Conservation (phyloP, 1,284 basidiomycete species). For the Leccinum pachyderme region DNA sequence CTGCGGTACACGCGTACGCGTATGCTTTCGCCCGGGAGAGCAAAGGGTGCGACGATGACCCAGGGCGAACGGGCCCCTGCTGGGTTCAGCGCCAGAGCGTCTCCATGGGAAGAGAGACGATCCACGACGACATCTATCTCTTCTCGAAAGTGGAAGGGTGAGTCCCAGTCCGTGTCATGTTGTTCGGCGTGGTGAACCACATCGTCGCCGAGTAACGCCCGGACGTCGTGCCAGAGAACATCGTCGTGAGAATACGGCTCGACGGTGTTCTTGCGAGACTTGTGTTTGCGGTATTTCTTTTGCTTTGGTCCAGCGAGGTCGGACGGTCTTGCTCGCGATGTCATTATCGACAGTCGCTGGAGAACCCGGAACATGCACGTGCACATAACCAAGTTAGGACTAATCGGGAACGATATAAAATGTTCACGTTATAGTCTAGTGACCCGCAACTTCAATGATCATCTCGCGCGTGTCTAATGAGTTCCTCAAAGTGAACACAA, state of each 20-base stretch:
- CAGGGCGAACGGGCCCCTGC: conserved; percentile 52
- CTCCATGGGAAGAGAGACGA: conserved; percentile 64
- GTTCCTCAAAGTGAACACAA: conserved; percentile 14
- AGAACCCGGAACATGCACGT: background rate
- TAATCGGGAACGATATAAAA: background rate
- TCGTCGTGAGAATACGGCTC: conserved; percentile 49
- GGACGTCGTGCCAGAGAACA: conserved; percentile 72
- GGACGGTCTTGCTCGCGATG: conserved; percentile 6
- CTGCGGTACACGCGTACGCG: conserved; percentile 68
- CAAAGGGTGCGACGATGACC: conserved; percentile 81
- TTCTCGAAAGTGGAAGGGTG: conserved; percentile 60
- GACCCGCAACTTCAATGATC: conserved; percentile 7
- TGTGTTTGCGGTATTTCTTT: conserved; percentile 18
- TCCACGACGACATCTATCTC: conserved; percentile 68
- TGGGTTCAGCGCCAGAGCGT: conserved; percentile 61
- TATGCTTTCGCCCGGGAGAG: conserved; percentile 79
- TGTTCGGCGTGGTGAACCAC: conserved; percentile 50
- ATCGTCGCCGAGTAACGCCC: conserved; percentile 63
- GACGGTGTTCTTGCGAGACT: conserved; percentile 7
- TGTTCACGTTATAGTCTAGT: no score
- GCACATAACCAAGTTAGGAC: background rate
- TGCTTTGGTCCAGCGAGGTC: conserved; percentile 4
- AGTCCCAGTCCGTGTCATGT: conserved; percentile 51
- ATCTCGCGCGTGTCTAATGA: conserved; percentile 3
- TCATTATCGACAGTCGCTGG: conserved; percentile 4